Percentiles rank a stretch among this genome's conserved stretches.
These are phyloP conservation scores for Solanum chilense DNA, from an alignment of 257 asterid species.

Conservation along the genomic window DNA sequence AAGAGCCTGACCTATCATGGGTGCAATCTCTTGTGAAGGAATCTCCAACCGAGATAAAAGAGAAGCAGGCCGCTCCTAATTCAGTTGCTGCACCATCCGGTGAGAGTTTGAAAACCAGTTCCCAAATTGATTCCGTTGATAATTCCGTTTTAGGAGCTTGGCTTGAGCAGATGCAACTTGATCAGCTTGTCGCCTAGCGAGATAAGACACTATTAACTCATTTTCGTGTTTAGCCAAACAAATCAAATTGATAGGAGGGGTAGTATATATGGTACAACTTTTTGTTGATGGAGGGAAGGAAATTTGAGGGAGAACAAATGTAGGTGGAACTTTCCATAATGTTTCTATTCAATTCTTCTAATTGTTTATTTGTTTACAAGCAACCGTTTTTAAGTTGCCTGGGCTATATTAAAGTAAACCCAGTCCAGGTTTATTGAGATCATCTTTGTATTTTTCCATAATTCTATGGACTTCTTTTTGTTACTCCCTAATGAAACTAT, in stretches of 20 bases:
- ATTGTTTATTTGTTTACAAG: slow-evolving; percentile 37
- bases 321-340: neutral
- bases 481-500: neutral
- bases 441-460: slow-evolving; percentile 11
- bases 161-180: slow-evolving; percentile 96
- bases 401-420: slow-evolving; percentile 25
- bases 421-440: slow-evolving; percentile 18
- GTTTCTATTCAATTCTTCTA: slow-evolving; percentile 25
- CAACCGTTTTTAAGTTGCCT: slow-evolving; percentile 25
- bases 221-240: slow-evolving; percentile 32
- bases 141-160: slow-evolving; percentile 77
- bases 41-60: slow-evolving; percentile 85
- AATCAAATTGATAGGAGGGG: slow-evolving; percentile 18
- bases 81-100: slow-evolving; percentile 65
- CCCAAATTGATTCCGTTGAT: slow-evolving; percentile 54
- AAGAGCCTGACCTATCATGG: slow-evolving; percentile 88
- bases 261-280: slow-evolving; percentile 32
- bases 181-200: slow-evolving; percentile 67
- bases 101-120: slow-evolving; percentile 54
- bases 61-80: slow-evolving; percentile 36
- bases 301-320: too few relatives aligned
- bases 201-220: slow-evolving; percentile 28
- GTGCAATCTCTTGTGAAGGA: slow-evolving; percentile 95
- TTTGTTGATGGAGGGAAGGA: slow-evolving; percentile 18
- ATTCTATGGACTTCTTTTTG: neutral